These are phyloP conservation scores for Cylindrotheca closterium DNA, from an alignment of 108 stramenopile species.

Conservation along the genomic window DNA sequence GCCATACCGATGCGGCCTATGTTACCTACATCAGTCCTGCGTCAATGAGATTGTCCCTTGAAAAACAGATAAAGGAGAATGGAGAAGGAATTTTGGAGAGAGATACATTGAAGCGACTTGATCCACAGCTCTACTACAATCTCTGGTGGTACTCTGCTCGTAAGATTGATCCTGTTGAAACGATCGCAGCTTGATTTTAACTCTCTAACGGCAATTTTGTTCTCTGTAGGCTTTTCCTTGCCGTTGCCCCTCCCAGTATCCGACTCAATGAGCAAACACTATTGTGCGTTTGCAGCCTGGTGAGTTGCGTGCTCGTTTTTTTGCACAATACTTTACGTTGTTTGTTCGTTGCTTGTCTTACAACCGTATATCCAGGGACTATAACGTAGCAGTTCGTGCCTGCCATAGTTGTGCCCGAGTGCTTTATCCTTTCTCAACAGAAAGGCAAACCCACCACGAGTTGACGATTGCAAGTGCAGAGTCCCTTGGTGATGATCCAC, in stretches of 20 bases:
- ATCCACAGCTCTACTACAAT: slow-evolving; percentile 79
- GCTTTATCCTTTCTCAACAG: slow-evolving; percentile 21
- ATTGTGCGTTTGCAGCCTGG: slow-evolving; percentile 76
- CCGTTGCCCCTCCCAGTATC: slow-evolving; percentile 70
- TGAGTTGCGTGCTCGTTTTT: slow-evolving; percentile 6
- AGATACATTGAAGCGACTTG: slow-evolving; percentile 50
- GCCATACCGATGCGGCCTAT: slow-evolving; percentile 26
- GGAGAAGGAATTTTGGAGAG: slow-evolving; percentile 77
- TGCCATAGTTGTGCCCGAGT: slow-evolving; percentile 67
- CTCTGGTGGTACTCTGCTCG: slow-evolving; percentile 87
- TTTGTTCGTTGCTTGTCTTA: neutral
- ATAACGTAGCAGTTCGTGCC: slow-evolving; percentile 57
- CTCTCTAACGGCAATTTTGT: neutral
- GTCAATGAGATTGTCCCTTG: slow-evolving; percentile 52
- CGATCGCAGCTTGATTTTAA: neutral
- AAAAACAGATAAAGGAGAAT: slow-evolving; percentile 60
- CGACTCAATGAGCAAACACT: slow-evolving; percentile 21
- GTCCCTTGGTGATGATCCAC: slow-evolving; percentile 47
- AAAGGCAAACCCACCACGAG: neutral
- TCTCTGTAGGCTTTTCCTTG: slow-evolving; percentile 46
- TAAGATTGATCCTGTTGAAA: too few species aligned
- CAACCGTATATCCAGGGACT: slow-evolving; percentile 35
- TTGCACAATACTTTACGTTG: neutral
- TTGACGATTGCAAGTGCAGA: slow-evolving; percentile 7
- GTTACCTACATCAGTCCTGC: slow-evolving; percentile 74